Base-by-base conservation (phyloP, 1,284 basidiomycete species). In the Apiotrichum veenhuisii region DNA sequence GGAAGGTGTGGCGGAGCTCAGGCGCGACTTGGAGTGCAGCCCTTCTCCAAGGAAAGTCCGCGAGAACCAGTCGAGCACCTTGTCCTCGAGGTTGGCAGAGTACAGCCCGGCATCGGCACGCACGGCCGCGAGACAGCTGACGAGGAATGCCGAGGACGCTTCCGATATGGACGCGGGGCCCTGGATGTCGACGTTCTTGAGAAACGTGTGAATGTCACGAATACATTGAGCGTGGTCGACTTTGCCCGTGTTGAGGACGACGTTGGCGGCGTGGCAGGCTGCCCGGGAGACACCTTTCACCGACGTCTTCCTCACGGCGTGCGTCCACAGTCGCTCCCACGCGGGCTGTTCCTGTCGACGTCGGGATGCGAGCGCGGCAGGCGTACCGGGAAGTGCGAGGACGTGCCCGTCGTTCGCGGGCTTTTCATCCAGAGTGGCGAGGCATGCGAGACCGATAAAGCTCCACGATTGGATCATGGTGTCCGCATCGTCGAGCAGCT, bases 131-230 rank as follows among this genome's bases (percentile, higher is more conserved):
- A 95, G 78, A 55, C 84, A 86, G 23, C 82, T 78, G 17, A 82
- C 77, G 44, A 97, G 79, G 70, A 97, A 88, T 48, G 80, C 78
- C 77, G 91, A 94, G 25, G 93, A 88, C 0, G 92, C 85, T 67
- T 98, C 94, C 65, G 83, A 87, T 0, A 91, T 88, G 63, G 83
- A 85, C 2, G 85, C 78, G 1, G 93, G 92, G 0, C 91, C 91
- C 74, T 95, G 91, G 17, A 94, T 82, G 64, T 91, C 87, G 54
- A 97, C 78, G 63, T 91, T 88, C 62, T 85, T 86, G 1, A 86
- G 81, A 47, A 96, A 77, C 0, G 80, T 78, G 68, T 91, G 88
- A 46, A 96, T 83, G 68, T 91, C 89, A 1, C 78, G 69, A 14
- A 87, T 76, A 37, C 87, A 75, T 4, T 80, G 81, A 14, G 84